Evolutionary conservation across 2,329 filamentous ascomycete species (phyloP).

Genomic region (Aspergillus ochraceoroseus): DNA sequence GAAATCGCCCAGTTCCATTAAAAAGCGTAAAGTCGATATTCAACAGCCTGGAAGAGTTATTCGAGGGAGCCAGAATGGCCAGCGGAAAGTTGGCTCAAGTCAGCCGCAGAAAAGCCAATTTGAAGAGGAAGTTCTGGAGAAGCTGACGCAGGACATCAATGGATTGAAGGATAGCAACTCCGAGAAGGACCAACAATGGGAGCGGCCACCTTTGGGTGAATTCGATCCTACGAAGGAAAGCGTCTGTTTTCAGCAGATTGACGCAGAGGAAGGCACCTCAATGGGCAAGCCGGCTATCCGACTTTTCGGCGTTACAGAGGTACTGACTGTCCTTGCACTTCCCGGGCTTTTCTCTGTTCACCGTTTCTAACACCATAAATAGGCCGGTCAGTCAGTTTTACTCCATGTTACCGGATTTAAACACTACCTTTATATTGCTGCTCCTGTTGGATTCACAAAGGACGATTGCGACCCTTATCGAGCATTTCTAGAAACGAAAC

Average conservation of each 20-base stretch:
- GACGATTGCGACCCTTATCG: conserved; percentile 75
- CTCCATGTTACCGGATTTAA: conserved; percentile 93
- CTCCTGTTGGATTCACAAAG: conserved; percentile 73
- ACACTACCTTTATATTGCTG: conserved; percentile 91
- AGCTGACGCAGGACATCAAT: conserved; percentile 88
- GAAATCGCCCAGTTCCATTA: conserved; percentile 54
- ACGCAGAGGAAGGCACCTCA: conserved; percentile 82
- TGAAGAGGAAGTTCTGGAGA: conserved; percentile 89
- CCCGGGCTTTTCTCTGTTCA: conserved; percentile 20
- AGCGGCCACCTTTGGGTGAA: conserved; percentile 56
- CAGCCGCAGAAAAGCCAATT: conserved; percentile 77
- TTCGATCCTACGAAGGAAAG: conserved; percentile 62
- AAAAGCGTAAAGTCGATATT: conserved; percentile 77
- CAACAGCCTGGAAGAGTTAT: conserved; percentile 51
- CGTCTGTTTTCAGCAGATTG: conserved; percentile 92
- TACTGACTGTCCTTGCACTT: no score
- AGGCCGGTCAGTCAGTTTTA: conserved; percentile 80
- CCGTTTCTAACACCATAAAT: conserved; percentile 14
- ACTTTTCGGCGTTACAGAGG: conserved; percentile 87
- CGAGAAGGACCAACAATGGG: conserved; percentile 93
- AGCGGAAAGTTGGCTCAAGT: conserved; percentile 59
- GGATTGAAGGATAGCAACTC: conserved; percentile 79
- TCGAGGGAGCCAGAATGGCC: conserved; percentile 57
- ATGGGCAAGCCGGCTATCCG: conserved; percentile 73
- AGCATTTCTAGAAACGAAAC: conserved; percentile 70